Conservation (phyloP, 1,284 basidiomycete species). For the Boletellus sp. region DNA sequence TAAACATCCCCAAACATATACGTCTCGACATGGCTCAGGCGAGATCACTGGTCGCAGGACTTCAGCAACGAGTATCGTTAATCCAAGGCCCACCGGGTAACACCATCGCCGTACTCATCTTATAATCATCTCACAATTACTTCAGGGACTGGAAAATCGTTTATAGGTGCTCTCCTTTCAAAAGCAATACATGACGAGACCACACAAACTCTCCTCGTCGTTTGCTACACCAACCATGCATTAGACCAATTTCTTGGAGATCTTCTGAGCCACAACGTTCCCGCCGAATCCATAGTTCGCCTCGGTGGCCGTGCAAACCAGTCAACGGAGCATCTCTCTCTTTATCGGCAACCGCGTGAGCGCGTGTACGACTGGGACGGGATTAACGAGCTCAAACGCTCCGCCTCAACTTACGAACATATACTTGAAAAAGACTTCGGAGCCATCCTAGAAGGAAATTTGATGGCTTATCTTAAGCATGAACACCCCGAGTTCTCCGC, state of each 20-base stretch:
- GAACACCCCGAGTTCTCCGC: too few species aligned
- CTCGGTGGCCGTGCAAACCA: too few species aligned
- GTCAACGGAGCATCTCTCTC: too few species aligned
- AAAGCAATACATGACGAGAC: slow-evolving; percentile 51
- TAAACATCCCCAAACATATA: slow-evolving; percentile 40
- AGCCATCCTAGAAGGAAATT: too few species aligned
- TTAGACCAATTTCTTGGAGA: slow-evolving; percentile 48
- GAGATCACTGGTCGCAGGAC: slow-evolving; percentile 44
- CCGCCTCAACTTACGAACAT: too few species aligned
- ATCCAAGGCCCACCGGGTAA: slow-evolving; percentile 67
- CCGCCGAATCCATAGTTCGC: slow-evolving; percentile 16
- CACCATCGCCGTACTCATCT: neutral
- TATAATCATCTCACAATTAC: neutral
- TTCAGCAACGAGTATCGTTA: slow-evolving; percentile 50
- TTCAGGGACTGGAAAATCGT: slow-evolving; percentile 65
- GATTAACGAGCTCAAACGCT: too few species aligned
- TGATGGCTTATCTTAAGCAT: too few species aligned
- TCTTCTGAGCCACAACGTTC: slow-evolving; percentile 50
- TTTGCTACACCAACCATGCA: slow-evolving; percentile 39
- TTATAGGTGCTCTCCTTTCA: slow-evolving; percentile 58
- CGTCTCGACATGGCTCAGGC: slow-evolving; percentile 51
- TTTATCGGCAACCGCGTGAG: too few species aligned
- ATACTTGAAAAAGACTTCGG: too few species aligned
- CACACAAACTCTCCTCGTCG: slow-evolving; percentile 48
- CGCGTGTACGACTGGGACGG: too few species aligned